These are phyloP conservation scores for Talaromyces sp. DNA, from an alignment of 2,329 filamentous ascomycete species.

Conservation along the genomic window DNA sequence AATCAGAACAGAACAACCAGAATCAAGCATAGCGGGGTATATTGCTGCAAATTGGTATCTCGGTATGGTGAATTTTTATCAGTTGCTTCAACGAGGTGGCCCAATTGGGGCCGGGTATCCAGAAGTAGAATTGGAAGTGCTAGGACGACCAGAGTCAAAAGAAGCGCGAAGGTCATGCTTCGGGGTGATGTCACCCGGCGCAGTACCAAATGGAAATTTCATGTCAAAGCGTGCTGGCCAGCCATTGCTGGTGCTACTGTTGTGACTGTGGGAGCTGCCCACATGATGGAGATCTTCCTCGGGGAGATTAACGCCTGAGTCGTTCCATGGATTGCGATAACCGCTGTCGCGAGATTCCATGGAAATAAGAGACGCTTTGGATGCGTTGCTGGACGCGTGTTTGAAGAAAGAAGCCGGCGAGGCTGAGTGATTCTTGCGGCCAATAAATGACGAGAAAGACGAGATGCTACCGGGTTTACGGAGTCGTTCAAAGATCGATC, in stretches of 20 bases:
- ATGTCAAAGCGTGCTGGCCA: constrained; percentile 54
- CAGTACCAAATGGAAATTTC: constrained; percentile 59
- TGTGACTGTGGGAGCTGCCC: constrained; percentile 54
- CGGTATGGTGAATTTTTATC: constrained; percentile 9
- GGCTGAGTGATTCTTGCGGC: constrained; percentile 88
- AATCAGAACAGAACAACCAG: constrained; percentile 23
- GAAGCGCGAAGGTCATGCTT: constrained; percentile 79
- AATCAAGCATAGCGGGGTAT: constrained; percentile 36
- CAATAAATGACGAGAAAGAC: constrained; percentile 91
- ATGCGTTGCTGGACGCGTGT: constrained; percentile 79
- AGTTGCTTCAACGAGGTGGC: constrained; percentile 65
- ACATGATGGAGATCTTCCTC: constrained; percentile 66
- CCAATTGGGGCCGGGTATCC: constrained; percentile 92
- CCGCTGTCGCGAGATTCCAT: constrained; percentile 93
- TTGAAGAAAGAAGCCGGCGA: constrained; percentile 89
- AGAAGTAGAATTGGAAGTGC: constrained; percentile 94
- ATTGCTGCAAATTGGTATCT: constrained; percentile 40
- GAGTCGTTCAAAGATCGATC: constrained; percentile 83
- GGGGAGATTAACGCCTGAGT: constrained; percentile 88
- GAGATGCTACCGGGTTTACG: constrained; percentile 93
- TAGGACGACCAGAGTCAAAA: constrained; percentile 85
- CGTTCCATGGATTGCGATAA: constrained; percentile 96
- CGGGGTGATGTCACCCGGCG: constrained; percentile 73
- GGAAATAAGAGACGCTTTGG: constrained; percentile 91
- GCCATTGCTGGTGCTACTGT: constrained; percentile 57